phyloP scores from a whole-genome alignment of 257 asterid genomes.

The Rauvolfia tetraphylla region DNA sequence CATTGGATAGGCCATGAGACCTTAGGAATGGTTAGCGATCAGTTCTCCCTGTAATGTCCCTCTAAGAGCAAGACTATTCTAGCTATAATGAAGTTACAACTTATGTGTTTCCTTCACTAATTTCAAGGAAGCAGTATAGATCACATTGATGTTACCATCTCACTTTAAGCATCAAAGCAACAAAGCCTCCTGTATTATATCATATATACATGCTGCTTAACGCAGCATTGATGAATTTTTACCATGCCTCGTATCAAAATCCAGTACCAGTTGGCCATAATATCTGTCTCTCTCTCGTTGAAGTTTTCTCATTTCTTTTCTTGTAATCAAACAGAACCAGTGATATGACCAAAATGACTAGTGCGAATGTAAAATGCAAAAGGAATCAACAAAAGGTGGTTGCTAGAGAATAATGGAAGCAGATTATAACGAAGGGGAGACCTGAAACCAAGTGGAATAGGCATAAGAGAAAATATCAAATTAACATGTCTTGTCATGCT shows the following conservation, averaged over 20 bases:
- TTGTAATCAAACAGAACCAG: neutral
- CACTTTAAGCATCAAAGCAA: neutral
- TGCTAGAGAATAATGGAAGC: neutral
- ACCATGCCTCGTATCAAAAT: neutral
- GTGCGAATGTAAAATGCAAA: neutral
- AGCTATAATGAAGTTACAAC: neutral
- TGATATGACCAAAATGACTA: neutral
- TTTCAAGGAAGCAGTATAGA: neutral
- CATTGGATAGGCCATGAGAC: neutral
- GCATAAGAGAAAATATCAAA: neutral
- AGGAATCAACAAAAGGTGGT: neutral
- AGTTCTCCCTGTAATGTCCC: neutral
- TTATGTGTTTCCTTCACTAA: neutral
- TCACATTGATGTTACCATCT: neutral
- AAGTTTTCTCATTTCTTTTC: neutral
- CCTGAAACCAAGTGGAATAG: neutral
- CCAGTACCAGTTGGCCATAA: neutral
- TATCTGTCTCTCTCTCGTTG: neutral
- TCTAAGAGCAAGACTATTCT: neutral
- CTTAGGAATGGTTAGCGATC: neutral
- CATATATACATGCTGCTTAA: neutral
- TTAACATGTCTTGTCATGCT: neutral
- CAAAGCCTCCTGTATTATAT: neutral
- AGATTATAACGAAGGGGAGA: neutral
- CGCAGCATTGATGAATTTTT: neutral